Conservation (phyloP, 495 filamentous ascomycete species). For the Neurospora tetrasperma region DNA sequence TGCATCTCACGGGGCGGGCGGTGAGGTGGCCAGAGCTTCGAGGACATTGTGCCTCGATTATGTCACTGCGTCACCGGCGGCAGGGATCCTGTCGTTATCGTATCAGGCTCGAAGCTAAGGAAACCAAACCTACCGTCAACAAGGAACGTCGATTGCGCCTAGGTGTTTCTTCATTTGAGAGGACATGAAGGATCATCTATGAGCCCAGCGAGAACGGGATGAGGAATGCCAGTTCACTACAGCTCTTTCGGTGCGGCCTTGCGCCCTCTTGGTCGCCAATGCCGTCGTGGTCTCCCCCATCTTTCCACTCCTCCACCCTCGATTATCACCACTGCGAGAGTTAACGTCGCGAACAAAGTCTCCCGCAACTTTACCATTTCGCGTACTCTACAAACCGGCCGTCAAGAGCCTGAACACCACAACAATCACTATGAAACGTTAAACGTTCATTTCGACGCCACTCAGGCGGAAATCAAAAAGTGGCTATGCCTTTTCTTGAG, state of each 20-base stretch:
- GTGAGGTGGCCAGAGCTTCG: background rate
- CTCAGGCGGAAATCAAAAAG: slow-evolving; percentile 76
- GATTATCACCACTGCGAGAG: background rate
- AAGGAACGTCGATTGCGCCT: background rate
- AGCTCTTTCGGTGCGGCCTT: slow-evolving; percentile 16
- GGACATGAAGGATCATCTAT: background rate
- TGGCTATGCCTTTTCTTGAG: slow-evolving; percentile 18
- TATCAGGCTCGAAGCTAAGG: background rate
- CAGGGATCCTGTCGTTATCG: background rate
- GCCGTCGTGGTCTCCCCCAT: background rate
- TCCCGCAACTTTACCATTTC: background rate
- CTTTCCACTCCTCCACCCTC: background rate
- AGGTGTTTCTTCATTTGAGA: background rate
- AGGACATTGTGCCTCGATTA: background rate
- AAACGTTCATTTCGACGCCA: slow-evolving; percentile 57
- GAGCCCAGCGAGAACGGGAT: slow-evolving; percentile 21
- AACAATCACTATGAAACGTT: slow-evolving; percentile 73
- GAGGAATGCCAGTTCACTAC: slow-evolving; percentile 44
- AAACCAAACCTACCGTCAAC: background rate
- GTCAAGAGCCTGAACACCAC: slow-evolving; percentile 8
- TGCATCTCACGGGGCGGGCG: background rate
- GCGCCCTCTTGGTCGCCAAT: slow-evolving; percentile 9
- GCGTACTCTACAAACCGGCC: background rate
- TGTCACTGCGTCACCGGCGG: background rate
- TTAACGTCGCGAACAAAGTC: background rate